These are phyloP conservation scores for Sporothrix curviconia DNA, from an alignment of 2,329 filamentous ascomycete species.

Conservation along the genomic window DNA sequence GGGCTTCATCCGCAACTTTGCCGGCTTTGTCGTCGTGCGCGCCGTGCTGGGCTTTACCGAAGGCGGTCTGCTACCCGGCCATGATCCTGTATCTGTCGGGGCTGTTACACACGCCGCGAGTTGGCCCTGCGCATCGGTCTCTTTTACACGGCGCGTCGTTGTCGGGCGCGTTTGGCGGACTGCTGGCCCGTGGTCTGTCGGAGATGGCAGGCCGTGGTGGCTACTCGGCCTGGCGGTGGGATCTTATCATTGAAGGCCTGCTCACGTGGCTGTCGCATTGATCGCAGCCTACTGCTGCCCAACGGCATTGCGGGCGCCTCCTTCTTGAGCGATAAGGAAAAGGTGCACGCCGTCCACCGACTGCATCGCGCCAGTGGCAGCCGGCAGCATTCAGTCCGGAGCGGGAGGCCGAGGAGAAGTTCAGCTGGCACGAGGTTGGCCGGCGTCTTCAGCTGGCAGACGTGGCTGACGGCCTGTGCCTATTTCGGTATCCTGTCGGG, in stretches of 20 bases:
- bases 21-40: slow-evolving; percentile 54
- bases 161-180: slow-evolving; percentile 57
- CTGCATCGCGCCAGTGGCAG: slow-evolving; percentile 23
- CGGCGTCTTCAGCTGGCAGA: slow-evolving; percentile 52
- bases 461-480: slow-evolving; percentile 56
- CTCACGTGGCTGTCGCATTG: slow-evolving; percentile 49
- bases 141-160: slow-evolving; percentile 63
- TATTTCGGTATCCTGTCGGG: slow-evolving; percentile 54
- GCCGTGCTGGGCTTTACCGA: slow-evolving; percentile 57
- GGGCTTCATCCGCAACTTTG: slow-evolving; percentile 46
- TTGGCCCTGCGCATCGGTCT: slow-evolving; percentile 58
- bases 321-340: slow-evolving; percentile 49
- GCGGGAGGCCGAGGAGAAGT: slow-evolving; percentile 35
- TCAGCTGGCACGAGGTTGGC: slow-evolving; percentile 55
- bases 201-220: slow-evolving; percentile 51
- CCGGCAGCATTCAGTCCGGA: not conserved
- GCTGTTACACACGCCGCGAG: slow-evolving; percentile 54
- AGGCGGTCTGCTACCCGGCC: slow-evolving; percentile 58
- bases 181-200: slow-evolving; percentile 54
- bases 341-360: slow-evolving; percentile 40
- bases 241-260: slow-evolving; percentile 55
- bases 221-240: slow-evolving; percentile 54
- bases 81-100: slow-evolving; percentile 59
- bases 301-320: slow-evolving; percentile 47
- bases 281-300: slow-evolving; percentile 49